Evolutionary conservation across 2,329 filamentous ascomycete genomes (phyloP).

Genomic region (Talaromyces sp.): DNA sequence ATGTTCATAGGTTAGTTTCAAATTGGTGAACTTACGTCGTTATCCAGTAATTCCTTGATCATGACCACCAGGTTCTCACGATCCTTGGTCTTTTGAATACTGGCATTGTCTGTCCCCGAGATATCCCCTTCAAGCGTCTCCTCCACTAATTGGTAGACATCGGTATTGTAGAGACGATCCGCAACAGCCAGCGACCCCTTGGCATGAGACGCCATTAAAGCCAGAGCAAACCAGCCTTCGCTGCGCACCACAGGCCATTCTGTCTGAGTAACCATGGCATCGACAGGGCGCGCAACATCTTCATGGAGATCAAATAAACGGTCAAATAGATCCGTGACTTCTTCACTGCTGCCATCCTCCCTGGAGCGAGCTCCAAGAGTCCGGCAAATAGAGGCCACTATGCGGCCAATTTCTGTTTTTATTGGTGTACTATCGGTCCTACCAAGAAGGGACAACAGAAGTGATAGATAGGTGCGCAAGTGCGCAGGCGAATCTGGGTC

Average conservation of each 20-base stretch:
- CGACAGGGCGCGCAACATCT: constrained; percentile 35
- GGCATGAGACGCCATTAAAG: constrained; percentile 38
- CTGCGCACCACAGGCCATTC: constrained; percentile 46
- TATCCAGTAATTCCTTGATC: constrained; percentile 34
- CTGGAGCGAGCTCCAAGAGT: constrained; percentile 28
- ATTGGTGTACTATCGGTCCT: constrained; percentile 42
- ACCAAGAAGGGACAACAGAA: constrained; percentile 38
- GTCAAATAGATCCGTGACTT: constrained; percentile 23
- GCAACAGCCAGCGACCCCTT: constrained; percentile 29
- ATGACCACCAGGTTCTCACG: constrained; percentile 38
- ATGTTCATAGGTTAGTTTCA: background rate
- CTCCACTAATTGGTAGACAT: constrained; percentile 30
- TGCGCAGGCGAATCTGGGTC: constrained; percentile 25
- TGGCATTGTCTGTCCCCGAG: constrained; percentile 21
- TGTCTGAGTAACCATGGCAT: constrained; percentile 41
- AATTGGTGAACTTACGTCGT: constrained; percentile 28
- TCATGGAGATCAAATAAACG: constrained; percentile 32
- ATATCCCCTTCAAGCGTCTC: constrained; percentile 22
- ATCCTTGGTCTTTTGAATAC: constrained; percentile 30
- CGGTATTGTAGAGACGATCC: constrained; percentile 31
- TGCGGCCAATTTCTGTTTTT: constrained; percentile 45
- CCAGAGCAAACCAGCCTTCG: constrained; percentile 48
- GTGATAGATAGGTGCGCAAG: constrained; percentile 34
- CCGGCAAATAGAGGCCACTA: constrained; percentile 42
- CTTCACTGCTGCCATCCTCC: constrained; percentile 14